Percentiles rank a stretch among this genome's conserved stretches.
Conservation (phyloP, 73 alveolate genomes). For the Paramecium sonneborni region DNA sequence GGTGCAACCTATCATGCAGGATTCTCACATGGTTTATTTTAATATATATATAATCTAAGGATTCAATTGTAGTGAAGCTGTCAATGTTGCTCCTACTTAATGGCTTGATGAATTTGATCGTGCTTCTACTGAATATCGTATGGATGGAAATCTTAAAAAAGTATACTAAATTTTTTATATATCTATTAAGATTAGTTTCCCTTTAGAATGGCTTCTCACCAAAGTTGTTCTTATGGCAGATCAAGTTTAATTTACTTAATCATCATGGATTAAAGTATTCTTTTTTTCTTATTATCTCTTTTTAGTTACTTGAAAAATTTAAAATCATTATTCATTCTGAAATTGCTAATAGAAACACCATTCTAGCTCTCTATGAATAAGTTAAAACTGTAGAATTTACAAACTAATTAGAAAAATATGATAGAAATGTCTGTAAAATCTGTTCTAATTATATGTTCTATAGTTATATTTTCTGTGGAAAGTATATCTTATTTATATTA, state of each 20-base stretch:
- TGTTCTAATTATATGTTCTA: slow-evolving; percentile 47
- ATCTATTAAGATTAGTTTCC: slow-evolving; percentile 5
- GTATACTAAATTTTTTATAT: background rate
- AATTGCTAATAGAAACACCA: background rate
- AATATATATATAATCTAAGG: slow-evolving; percentile 57
- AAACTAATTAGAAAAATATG: slow-evolving; percentile 59
- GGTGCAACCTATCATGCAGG: slow-evolving; percentile 87
- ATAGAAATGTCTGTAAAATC: slow-evolving; percentile 63
- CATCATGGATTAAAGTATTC: background rate
- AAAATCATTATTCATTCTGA: background rate
- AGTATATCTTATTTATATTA: background rate
- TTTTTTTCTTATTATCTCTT: background rate
- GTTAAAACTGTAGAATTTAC: slow-evolving; percentile 46
- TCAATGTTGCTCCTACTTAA: slow-evolving; percentile 76
- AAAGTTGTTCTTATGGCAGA: slow-evolving; percentile 4
- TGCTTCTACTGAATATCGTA: slow-evolving; percentile 55
- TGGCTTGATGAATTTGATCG: slow-evolving; percentile 73
- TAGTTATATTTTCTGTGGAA: slow-evolving; percentile 58
- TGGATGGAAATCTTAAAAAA: slow-evolving; percentile 48
- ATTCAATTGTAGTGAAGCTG: slow-evolving; percentile 86
- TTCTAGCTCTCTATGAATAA: slow-evolving; percentile 27
- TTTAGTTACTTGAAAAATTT: slow-evolving; percentile 44
- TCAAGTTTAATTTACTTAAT: background rate
- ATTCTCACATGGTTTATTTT: slow-evolving; percentile 75
- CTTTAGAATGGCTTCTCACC: slow-evolving; percentile 8